These are phyloP conservation scores for Rhizopus stolonifer DNA, from an alignment of 371 early-diverging fungal genomes.

Conservation along the genomic window DNA sequence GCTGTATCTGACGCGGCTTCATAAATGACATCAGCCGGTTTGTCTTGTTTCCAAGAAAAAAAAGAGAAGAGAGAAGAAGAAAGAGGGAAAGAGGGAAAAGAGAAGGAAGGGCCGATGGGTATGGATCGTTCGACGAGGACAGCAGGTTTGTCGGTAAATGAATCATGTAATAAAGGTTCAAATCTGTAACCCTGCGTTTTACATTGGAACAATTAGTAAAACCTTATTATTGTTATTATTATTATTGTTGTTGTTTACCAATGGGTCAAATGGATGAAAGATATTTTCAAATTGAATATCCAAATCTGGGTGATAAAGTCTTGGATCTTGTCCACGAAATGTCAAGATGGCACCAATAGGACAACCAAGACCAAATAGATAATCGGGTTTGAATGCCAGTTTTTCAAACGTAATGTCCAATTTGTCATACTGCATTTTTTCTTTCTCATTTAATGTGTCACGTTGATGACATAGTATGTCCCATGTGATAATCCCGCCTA, in stretches of 20 bases:
- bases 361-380: constrained; percentile 60
- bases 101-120: constrained; percentile 43
- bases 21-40: constrained; percentile 12
- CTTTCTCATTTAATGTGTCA: constrained; percentile 8
- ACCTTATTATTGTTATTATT: background rate
- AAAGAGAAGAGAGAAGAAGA: constrained; percentile 36
- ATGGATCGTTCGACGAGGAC: constrained; percentile 43
- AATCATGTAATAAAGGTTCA: constrained; percentile 47
- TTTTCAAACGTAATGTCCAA: constrained; percentile 48
- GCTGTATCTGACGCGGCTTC: constrained; percentile 17
- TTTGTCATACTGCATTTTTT: constrained; percentile 32
- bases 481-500: constrained; percentile 67
- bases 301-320: constrained; percentile 48
- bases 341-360: constrained; percentile 64
- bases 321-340: constrained; percentile 57
- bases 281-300: constrained; percentile 60
- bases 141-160: constrained; percentile 51
- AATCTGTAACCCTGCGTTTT: constrained; percentile 43
- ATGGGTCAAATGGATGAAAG: constrained; percentile 68
- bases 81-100: constrained; percentile 45
- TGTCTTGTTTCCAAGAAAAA: constrained; percentile 37
- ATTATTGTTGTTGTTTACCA: constrained; percentile 24
- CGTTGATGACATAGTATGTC: constrained; percentile 60
- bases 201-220: too few species aligned
- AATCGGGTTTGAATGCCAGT: constrained; percentile 54